These are phyloP conservation scores for Cryptosporidium ubiquitum DNA, from an alignment of 169 alveolate species.

Conservation along the genomic window DNA sequence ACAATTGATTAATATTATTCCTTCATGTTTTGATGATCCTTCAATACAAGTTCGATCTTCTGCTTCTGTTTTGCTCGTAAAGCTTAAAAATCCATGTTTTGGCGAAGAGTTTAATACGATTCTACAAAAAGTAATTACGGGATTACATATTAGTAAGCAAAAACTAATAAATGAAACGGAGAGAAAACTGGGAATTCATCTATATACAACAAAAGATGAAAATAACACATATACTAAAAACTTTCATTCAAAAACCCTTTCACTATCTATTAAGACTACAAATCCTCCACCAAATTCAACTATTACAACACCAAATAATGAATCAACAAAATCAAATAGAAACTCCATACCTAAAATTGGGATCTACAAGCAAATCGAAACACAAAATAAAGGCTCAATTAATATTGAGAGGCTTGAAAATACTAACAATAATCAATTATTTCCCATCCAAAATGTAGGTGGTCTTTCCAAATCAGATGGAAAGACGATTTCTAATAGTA, in stretches of 20 bases:
- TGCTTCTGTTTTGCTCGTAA: slow-evolving; percentile 20
- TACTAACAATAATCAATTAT: neutral
- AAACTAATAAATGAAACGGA: slow-evolving; percentile 36
- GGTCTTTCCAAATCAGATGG: neutral
- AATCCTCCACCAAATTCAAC: slow-evolving; percentile 5
- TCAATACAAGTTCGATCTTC: slow-evolving; percentile 56
- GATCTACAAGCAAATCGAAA: neutral
- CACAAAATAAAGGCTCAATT: slow-evolving; percentile 1
- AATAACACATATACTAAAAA: neutral
- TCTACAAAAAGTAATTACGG: neutral
- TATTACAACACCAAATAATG: slow-evolving; percentile 4
- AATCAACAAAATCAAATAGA: neutral
- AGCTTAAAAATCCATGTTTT: slow-evolving; percentile 36
- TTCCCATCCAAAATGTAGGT: neutral
- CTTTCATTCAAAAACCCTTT: neutral
- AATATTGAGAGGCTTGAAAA: neutral
- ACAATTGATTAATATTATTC: slow-evolving; percentile 26
- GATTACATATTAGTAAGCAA: slow-evolving; percentile 18
- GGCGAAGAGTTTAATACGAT: slow-evolving; percentile 8
- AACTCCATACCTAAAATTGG: neutral
- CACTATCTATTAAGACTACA: neutral
- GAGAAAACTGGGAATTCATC: slow-evolving; percentile 24
- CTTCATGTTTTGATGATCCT: slow-evolving; percentile 61
- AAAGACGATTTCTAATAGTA: neutral
- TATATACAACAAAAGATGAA: neutral